Base-by-base conservation (phyloP, 148 eudicot genomes). In the Cornus controversa region DNA sequence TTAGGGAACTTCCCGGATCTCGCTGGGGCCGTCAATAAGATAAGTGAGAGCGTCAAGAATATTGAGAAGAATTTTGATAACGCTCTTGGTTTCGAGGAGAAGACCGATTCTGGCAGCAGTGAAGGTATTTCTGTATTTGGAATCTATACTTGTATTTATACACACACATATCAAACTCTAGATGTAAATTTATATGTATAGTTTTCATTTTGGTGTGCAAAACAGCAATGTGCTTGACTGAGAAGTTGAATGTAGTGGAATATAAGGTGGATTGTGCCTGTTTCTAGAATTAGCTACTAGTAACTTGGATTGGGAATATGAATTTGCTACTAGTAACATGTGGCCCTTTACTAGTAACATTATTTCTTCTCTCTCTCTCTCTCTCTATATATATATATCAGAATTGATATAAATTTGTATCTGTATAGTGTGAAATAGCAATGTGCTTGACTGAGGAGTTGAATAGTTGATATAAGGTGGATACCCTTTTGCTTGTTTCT, bases 31-130 rank as follows among this genome's bases (percentile, higher is more conserved):
- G 97, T 94, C 75, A 94, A 85, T 84, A 94, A 92, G 86, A 74
- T 94, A 73, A 91, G 93, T 45, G 98, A 94, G 86, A 92, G 98
- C 78, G 97, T 90, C 24, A 94, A 94, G 83, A 92, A 89, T 72
- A 94, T 94, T 22, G 98, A 91, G 85, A 88, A 92, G 87, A 94
- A 94, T 84, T 94, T 94, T 34, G 98, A 94, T 79, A 87, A 40
- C n/a, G 98, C 98, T 72, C 97, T 94, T 69, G 97, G 97, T 34
- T 88, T 89, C 20, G 97, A 92, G 77, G 94, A 90, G 60, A 83
- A 84, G 75, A 50, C 89, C 22, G 84, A 87, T 20, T 80, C 87
- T 25, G 63, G 77, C 69, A 69, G 74, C 54, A 78, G 23, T 82
- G 91, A 92, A 87, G 91, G 97, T 91, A 36, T 67, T 78, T 23